Conservation (phyloP, 139 green algal species). For the Picochlorum sp. region DNA sequence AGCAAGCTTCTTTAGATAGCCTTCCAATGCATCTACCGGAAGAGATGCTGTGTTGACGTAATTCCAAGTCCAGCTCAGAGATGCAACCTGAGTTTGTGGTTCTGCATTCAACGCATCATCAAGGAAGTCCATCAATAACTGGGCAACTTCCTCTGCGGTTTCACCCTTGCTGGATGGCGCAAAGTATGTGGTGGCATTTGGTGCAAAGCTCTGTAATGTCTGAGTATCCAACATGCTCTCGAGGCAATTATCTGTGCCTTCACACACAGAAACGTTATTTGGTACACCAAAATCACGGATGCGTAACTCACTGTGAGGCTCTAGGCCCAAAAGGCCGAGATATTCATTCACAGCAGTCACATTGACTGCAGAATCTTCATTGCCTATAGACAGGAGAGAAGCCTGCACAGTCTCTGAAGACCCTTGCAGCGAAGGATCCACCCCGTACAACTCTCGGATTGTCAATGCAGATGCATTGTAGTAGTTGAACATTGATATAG, state of each 20-base stretch:
- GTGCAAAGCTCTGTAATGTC: neutral
- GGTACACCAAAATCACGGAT: neutral
- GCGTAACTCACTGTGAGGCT: neutral
- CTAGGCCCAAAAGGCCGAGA: neutral
- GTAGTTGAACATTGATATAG: neutral
- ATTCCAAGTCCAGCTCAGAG: neutral
- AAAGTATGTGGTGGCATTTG: neutral
- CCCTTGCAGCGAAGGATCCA: neutral
- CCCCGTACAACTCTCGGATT: neutral
- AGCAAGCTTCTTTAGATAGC: neutral
- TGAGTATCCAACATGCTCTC: neutral
- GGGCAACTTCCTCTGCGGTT: too few species aligned
- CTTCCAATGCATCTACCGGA: neutral
- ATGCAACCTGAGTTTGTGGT: neutral
- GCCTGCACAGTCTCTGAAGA: neutral
- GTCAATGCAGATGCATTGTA: neutral
- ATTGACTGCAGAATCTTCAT: neutral
- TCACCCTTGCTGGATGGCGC: neutral
- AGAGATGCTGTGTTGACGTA: neutral
- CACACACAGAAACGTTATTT: conserved; percentile 4
- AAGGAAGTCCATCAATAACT: neutral
- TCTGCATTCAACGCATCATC: neutral
- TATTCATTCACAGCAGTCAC: neutral
- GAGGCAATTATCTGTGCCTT: neutral
- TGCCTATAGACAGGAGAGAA: neutral